These are phyloP conservation scores for Clitoria ternatea DNA, from an alignment of 306 rosid genomes.

Conservation along the genomic window DNA sequence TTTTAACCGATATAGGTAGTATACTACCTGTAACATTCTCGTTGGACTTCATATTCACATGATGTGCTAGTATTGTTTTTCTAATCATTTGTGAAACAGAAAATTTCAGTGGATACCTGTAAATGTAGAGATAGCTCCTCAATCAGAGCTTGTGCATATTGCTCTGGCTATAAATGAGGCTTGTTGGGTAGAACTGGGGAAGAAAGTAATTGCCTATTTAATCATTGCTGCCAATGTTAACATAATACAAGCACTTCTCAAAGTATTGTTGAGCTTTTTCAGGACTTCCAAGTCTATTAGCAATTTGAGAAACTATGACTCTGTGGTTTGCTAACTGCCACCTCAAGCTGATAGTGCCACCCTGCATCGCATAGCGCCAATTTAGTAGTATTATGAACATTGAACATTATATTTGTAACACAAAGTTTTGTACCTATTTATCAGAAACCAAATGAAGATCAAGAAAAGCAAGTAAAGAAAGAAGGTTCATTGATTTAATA, in stretches of 20 bases:
- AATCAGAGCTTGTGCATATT: conserved; percentile 40
- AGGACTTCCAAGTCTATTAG: neutral
- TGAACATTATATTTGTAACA: neutral
- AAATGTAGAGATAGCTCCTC: conserved; percentile 25
- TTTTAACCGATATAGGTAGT: too few species aligned
- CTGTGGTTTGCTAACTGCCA: conserved; percentile 39
- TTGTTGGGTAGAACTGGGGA: conserved; percentile 38
- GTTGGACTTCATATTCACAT: too few species aligned
- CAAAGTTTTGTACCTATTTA: neutral
- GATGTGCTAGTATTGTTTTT: too few species aligned
- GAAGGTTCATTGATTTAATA: neutral
- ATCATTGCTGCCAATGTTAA: conserved; percentile 57
- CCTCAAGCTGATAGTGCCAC: conserved; percentile 28
- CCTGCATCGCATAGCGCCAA: conserved; percentile 28
- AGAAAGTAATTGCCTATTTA: conserved; percentile 53
- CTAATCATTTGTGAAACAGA: neutral
- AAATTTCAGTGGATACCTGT: conserved; percentile 29
- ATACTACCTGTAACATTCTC: too few species aligned
- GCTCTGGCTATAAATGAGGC: conserved; percentile 23
- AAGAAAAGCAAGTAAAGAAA: neutral
- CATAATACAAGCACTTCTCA: conserved; percentile 51
- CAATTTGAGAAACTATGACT: conserved; percentile 20
- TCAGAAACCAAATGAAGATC: neutral
- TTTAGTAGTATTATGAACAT: neutral
- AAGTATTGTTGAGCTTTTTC: conserved; percentile 19